Evolutionary conservation across 169 alveolate species (phyloP).

Genomic region (Plasmodium gonderi): DNA sequence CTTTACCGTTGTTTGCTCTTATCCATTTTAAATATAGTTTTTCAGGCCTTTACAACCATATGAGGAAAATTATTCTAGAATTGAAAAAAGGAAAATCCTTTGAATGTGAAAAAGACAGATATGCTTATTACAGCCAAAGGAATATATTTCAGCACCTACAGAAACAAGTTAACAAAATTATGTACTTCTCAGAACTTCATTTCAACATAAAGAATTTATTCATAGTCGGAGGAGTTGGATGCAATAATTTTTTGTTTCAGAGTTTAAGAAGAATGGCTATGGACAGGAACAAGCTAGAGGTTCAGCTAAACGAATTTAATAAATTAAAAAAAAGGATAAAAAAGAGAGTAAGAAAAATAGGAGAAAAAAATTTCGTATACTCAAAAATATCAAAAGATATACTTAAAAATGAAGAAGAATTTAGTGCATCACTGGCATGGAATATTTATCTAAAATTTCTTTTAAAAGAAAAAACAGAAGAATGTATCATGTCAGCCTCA

Average conservation of each 20-base stretch:
- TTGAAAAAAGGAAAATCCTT: constrained; percentile 30
- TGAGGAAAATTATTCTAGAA: constrained; percentile 43
- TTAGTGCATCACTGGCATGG: constrained; percentile 31
- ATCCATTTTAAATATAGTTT: constrained; percentile 4
- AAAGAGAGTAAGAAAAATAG: constrained; percentile 51
- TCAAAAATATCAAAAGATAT: constrained; percentile 17
- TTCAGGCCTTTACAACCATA: constrained; percentile 58
- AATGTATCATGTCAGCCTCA: constrained; percentile 32
- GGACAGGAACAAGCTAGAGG: constrained; percentile 1
- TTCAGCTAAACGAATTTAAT: constrained; percentile 46
- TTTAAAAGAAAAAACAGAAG: constrained; percentile 25
- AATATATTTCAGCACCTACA: constrained; percentile 50
- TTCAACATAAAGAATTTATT: constrained; percentile 54
- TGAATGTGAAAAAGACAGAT: constrained; percentile 61
- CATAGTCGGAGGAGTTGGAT: constrained; percentile 73
- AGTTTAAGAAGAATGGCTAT: constrained; percentile 34
- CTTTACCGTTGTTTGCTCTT: neutral
- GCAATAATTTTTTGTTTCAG: constrained; percentile 30
- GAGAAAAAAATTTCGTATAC: neutral
- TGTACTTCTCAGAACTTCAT: constrained; percentile 68
- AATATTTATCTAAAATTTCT: constrained; percentile 46
- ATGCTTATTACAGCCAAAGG: constrained; percentile 55
- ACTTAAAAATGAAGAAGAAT: constrained; percentile 1
- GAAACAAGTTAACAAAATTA: constrained; percentile 50
- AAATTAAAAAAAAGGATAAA: constrained; percentile 53